phyloP scores from a whole-genome alignment of 2,329 filamentous ascomycete species.

The Colletotrichum chrysophilum region DNA sequence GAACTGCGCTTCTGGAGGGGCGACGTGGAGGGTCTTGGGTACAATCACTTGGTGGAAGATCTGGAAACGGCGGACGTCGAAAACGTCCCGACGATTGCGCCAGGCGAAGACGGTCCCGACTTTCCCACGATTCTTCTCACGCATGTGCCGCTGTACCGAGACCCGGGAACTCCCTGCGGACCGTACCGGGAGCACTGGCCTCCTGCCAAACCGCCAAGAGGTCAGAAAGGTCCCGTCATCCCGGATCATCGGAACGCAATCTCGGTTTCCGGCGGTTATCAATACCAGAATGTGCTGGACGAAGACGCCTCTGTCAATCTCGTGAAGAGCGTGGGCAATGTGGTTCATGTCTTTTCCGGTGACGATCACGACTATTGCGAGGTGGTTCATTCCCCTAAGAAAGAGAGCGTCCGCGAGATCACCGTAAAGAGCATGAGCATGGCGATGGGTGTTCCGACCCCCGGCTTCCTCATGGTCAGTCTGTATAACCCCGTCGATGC shows the following conservation, averaged over 20 bases:
- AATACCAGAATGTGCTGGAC: slow-evolving; percentile 94
- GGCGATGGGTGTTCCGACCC: slow-evolving; percentile 92
- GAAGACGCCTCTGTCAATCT: slow-evolving; percentile 77
- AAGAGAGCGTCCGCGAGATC: slow-evolving; percentile 75
- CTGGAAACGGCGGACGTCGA: slow-evolving; percentile 42
- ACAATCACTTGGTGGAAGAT: slow-evolving; percentile 66
- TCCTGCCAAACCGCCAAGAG: slow-evolving; percentile 66
- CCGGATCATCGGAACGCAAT: slow-evolving; percentile 81
- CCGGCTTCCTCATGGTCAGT: slow-evolving; percentile 87
- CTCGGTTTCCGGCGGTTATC: slow-evolving; percentile 79
- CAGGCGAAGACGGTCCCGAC: slow-evolving; percentile 55
- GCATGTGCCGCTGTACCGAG: slow-evolving; percentile 88
- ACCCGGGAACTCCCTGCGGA: slow-evolving; percentile 84
- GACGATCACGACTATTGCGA: slow-evolving; percentile 99
- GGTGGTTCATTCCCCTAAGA: slow-evolving; percentile 75
- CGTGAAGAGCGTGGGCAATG: slow-evolving; percentile 78
- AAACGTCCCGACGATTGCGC: slow-evolving; percentile 43
- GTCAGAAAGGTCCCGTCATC: slow-evolving; percentile 55
- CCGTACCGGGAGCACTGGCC: slow-evolving; percentile 85
- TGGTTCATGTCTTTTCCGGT: slow-evolving; percentile 88
- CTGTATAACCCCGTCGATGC: slow-evolving; percentile 89
- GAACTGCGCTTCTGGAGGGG: slow-evolving; percentile 72
- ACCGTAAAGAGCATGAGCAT: slow-evolving; percentile 95
- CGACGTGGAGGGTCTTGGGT: slow-evolving; percentile 57
- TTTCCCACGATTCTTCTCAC: slow-evolving; percentile 89